Base-by-base conservation (phyloP, 129 eudicot species). In the Saposhnikovia divaricata region DNA sequence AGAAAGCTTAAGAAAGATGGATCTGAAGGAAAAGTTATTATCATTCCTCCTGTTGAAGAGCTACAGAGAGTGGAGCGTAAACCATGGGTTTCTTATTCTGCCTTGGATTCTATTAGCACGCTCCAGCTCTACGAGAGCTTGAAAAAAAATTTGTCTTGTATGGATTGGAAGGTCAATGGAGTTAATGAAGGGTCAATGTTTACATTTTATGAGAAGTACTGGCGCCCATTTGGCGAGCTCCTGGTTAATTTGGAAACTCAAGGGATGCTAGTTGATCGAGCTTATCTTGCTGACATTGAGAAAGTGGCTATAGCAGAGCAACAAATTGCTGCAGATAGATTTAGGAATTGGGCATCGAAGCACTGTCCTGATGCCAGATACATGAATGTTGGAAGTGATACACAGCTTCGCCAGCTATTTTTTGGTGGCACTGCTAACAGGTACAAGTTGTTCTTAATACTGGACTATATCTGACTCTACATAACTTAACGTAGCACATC, bases 161-260 rank as follows among this genome's bases (percentile, higher is more conserved):
- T 77, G 81, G 84, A 80, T 15, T 96, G 99, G 99, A 82, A 65
- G 13, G 76, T 90, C 7, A 85, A 96, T 74, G 98, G 97, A 38
- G 82, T 73, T n/a, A 74, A 38, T 5, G 82, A 80, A 76, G 99
- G 98, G 34, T 85, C 86, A 21, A 87, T 96, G 96, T 84, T 82
- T 39, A 81, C 91, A 38, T 92, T 89, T 73, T 96, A 96, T 81
- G 90, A 88, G 47, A 80, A 83, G 69, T 96, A 92, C 85, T 90
- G 97, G 96, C 93, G 90, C 34, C 99, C 99, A 12, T 96, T 96
- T 87, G 99, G 99, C 53, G 92, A 92, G 88, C 90, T 96, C 85
- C 93, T 96, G 39, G 99, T 89, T n/a, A 85, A 85, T 75, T 90
- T 96, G 98, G 99, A 96, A 84, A 86, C 93, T 14, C 92, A 96